Evolutionary conservation across 495 filamentous ascomycete genomes (phyloP), one percentile per base, ranked within the genome.

Genomic region (Astrothelium macrocarpum): DNA sequence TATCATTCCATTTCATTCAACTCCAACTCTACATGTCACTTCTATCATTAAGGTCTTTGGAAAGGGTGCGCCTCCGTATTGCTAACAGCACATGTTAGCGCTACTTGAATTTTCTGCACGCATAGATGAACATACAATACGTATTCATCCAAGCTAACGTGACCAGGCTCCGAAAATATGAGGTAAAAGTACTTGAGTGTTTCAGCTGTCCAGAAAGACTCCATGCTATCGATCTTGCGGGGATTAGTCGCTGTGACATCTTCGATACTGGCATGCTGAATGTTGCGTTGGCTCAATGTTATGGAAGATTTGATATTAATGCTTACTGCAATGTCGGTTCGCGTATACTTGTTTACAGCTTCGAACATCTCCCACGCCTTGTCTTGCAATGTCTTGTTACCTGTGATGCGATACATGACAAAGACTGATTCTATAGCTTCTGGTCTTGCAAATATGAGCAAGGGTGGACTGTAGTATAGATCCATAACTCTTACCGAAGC

Each of bases 161-260:
- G 76, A 59, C 79, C 80, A 20, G 87, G 86, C 43, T 88, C 85
- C 58, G 82, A 84, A 73, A 89, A 90, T 2, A 88, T 78, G 20
- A 91, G 75, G 71, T 90, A 92, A 67, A 89, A 91, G 67, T 92
- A 92, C 72, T 92, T 92, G 61, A 92, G 71, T 43, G 89, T 88
- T 78, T 92, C 89, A 14, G 85, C 84, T 36, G 87, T 73, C 85
- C 85, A 89, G 71, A 89, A 90, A 53, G 78, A 75, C 68, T 81
- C 77, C 76, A 80, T 81, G 18, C 70, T 71, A 64, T 83, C 76
- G 25, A 64, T 34, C 26, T 71, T 65, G 10, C 63, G 56, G 11
- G 73, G 70, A 34, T 62, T 26, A 10, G 23, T 34, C 4, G 14
- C 20, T 16, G 69, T 71, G 12, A 71, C 67, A 60, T 74, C 71